These are phyloP conservation scores for Podospora appendiculata DNA, from an alignment of 495 filamentous ascomycete species.

Conservation along the genomic window DNA sequence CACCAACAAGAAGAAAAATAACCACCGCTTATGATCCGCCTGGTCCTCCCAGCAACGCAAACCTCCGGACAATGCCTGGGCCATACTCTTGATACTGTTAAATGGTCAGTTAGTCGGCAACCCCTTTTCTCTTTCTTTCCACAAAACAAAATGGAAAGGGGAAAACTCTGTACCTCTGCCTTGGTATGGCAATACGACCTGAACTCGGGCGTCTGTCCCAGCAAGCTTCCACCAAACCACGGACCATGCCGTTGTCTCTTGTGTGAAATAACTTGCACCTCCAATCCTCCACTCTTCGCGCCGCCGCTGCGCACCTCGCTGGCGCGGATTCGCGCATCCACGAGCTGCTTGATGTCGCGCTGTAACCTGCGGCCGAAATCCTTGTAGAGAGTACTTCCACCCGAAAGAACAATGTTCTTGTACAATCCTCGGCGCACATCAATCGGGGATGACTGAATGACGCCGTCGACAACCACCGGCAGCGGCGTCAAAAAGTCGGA, in stretches of 20 bases:
- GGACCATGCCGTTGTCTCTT: conserved; percentile 93
- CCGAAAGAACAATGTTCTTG: conserved; percentile 98
- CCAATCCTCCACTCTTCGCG: conserved; percentile 83
- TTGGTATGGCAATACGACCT: conserved; percentile 98
- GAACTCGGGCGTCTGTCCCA: conserved; percentile 99
- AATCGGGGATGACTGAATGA: conserved; percentile 95
- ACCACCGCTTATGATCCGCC: conserved; percentile 47
- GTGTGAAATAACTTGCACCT: conserved; percentile 94
- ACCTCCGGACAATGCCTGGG: conserved; percentile 89
- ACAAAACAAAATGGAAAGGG: neutral
- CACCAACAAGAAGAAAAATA: conserved; percentile 4
- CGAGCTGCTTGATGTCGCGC: conserved; percentile 90
- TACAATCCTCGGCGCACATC: conserved; percentile 95
- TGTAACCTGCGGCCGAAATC: conserved; percentile 94
- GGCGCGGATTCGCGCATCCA: conserved; percentile 53
- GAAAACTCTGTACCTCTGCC: conserved; percentile 49
- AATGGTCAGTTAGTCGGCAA: conserved; percentile 15
- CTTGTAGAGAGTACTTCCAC: conserved; percentile 94
- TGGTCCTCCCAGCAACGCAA: conserved; percentile 88
- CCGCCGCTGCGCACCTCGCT: conserved; percentile 85
- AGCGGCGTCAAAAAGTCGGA: conserved; percentile 96
- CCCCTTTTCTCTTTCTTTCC: neutral
- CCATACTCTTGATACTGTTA: conserved; percentile 83
- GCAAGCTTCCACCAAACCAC: conserved; percentile 94
- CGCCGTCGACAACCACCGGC: conserved; percentile 86